Percentiles rank a stretch among this genome's conserved stretches.
Evolutionary conservation across 2,329 filamentous ascomycete species (phyloP).

Genomic region (Colletotrichum sp.): DNA sequence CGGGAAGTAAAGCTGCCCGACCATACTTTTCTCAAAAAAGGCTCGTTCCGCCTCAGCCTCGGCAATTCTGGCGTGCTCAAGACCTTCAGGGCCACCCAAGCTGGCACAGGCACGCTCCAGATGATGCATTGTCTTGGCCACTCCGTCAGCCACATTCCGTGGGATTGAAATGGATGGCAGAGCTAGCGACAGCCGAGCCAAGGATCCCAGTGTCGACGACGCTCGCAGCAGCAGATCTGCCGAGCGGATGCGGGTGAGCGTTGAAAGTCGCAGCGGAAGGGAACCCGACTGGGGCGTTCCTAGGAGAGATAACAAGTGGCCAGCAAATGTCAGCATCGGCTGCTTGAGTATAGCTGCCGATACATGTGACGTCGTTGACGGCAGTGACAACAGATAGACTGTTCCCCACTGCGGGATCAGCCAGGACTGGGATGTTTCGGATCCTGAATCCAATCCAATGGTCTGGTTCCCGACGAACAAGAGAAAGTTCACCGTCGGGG

Average conservation of each 20-base stretch:
- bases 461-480: conserved; percentile 85
- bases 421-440: conserved; percentile 71
- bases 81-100: conserved; percentile 68
- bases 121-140: conserved; percentile 79
- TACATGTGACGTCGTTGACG: conserved; percentile 55
- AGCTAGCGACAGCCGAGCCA: conserved; percentile 83
- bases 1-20: conserved; percentile 96
- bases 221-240: conserved; percentile 87
- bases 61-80: conserved; percentile 83
- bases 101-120: conserved; percentile 78
- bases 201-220: conserved; percentile 90
- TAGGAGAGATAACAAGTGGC: conserved; percentile 86
- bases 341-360: conserved; percentile 72
- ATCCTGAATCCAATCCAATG: conserved; percentile 56
- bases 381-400: conserved; percentile 63
- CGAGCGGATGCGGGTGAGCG: conserved; percentile 83
- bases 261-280: conserved; percentile 83
- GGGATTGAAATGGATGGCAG: conserved; percentile 93
- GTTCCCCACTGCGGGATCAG: conserved; percentile 95
- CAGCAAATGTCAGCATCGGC: conserved; percentile 87
- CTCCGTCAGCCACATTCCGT: conserved; percentile 82
- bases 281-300: conserved; percentile 85
- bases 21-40: conserved; percentile 99
- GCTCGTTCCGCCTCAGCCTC: conserved; percentile 90
- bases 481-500: conserved; percentile 95